Base-by-base conservation (phyloP, 768 basidiomycete genomes). In the Boletus subcaerulescens region DNA sequence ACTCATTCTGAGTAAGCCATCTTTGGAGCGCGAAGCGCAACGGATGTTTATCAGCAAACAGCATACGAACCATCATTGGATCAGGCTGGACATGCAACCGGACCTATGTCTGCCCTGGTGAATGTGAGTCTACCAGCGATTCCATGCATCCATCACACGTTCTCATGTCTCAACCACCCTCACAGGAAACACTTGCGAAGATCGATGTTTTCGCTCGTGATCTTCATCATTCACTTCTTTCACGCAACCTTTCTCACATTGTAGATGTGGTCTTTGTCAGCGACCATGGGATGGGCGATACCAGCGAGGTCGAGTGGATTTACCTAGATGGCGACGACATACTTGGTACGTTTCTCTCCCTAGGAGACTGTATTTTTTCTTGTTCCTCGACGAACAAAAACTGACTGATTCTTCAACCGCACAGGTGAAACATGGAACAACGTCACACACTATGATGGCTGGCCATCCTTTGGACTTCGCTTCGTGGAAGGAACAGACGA, bases 271-370 rank as follows among this genome's bases (percentile, higher is more conserved):
- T 96, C 22, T 93, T 95, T 61, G 93, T 97, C 59, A 89, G 87
- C 57, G 91, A 92, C 66, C 89, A 93, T 62, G 92, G 91, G n/a
- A 94, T 93, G 90, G 87, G 84, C 1, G 89, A 91, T 66, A 96
- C 92, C n/a, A 84, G 83, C 56, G 79, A 89, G 58, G 84, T 85
- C 0, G 82, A 87, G 46, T 77, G 81, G 45, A 72, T 95, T 33
- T 91, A 87, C 69, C 76, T 97, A 50, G 92, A 97, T 66, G 87
- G 24, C 17, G 60, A 60, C 1, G 64, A 58, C 26, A 52, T 71
- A 8, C 67, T 72, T 12, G 69, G 69, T 69, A 45, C 15, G 60
- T 43, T 41, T 41, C 20, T 18, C 8, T 24, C 38, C 11, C 24
- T 20, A 17, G 33, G 11, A 31, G 14, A 24, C 24, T 24, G 24